A percentile compares a stretch with the other conserved stretches of the same genome.
Evolutionary conservation across 2,329 filamentous ascomycete genomes (phyloP).

Genomic region (Didymella pomorum): DNA sequence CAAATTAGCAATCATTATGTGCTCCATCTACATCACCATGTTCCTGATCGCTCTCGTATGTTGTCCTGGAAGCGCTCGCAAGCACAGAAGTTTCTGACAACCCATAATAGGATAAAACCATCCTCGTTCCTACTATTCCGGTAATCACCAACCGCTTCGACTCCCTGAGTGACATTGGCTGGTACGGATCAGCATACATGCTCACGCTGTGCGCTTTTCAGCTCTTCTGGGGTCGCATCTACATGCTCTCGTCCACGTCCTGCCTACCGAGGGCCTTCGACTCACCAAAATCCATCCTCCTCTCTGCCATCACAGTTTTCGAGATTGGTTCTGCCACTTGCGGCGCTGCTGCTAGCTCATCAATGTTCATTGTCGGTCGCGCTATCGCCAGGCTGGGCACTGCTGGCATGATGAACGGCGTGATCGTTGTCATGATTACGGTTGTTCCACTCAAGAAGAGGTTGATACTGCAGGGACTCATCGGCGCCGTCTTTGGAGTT

Average conservation of each 20-base stretch:
- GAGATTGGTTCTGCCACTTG: constrained; percentile 51
- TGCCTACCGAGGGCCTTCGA: constrained; percentile 29
- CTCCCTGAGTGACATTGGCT: constrained; percentile 27
- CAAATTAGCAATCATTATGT: background rate
- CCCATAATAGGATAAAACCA: constrained; percentile 1
- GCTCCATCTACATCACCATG: constrained; percentile 8
- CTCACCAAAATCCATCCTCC: too few species aligned
- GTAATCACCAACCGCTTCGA: constrained; percentile 33
- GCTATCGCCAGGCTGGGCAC: constrained; percentile 56
- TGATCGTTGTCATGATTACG: constrained; percentile 49
- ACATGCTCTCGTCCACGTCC: constrained; percentile 45
- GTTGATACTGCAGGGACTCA: constrained; percentile 54
- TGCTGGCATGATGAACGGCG: constrained; percentile 56
- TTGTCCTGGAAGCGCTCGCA: background rate
- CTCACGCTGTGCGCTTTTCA: constrained; percentile 55
- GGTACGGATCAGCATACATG: too few species aligned
- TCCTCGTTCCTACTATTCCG: constrained; percentile 22
- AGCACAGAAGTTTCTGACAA: background rate
- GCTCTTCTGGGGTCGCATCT: constrained; percentile 56
- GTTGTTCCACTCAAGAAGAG: constrained; percentile 51
- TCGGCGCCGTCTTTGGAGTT: constrained; percentile 55
- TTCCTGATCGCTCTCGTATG: constrained; percentile 12
- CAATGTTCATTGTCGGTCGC: constrained; percentile 56
- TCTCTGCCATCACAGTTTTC: constrained; percentile 51
- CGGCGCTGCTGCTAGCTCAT: constrained; percentile 52